Evolutionary conservation across 176 grass and related monocot species (phyloP), one percentile per base, ranked within the genome.

Genomic region (Aechmea fasciata): DNA sequence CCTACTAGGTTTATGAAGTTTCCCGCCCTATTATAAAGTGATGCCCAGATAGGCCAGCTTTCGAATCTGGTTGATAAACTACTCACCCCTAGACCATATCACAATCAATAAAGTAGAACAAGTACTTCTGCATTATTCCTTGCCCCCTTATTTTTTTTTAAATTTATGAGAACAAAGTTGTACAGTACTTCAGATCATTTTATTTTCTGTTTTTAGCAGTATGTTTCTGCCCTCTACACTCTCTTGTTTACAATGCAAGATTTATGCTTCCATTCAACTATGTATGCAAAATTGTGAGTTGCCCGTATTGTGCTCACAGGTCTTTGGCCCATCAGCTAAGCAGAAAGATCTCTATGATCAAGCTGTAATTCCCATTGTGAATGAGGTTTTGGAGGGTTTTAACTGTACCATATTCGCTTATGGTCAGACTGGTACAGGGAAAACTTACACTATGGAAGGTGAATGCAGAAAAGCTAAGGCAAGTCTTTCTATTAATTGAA

Each of bases 371-470:
- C 95, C 95, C 12, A 99, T 99, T 70, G 95, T 99, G 13, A 93
- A 99, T 55, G 95, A 99, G 77, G 95, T 99, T 26, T 51, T 99
- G 22, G 95, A 99, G 47, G 95, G 95, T 33, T 99, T 99, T 49
- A 99, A 99, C 3, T 99, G 95, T 65, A 99, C 95, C 49, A 99
- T 99, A 48, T 99, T 99, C 11, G 95, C 95, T 0, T 99, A 99
- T 75, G 95, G 95, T 1, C 95, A 99, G 78, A 99, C 95, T 0
- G 95, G 95, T 61, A 99, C 95, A 0, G 93, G 93, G 10, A 97
- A 97, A 67, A 97, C 93, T 2, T 97, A 87, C 15, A 97, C 93
- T 24, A 99, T 99, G 95, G 95, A 99, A 93, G 95, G 95, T 15
- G 89, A 90, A 72, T 94, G 90, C 75, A 77, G 84, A 78, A 87